Evolutionary conservation across 495 filamentous ascomycete genomes (phyloP).

Genomic region (Lineolata rhizophorae): DNA sequence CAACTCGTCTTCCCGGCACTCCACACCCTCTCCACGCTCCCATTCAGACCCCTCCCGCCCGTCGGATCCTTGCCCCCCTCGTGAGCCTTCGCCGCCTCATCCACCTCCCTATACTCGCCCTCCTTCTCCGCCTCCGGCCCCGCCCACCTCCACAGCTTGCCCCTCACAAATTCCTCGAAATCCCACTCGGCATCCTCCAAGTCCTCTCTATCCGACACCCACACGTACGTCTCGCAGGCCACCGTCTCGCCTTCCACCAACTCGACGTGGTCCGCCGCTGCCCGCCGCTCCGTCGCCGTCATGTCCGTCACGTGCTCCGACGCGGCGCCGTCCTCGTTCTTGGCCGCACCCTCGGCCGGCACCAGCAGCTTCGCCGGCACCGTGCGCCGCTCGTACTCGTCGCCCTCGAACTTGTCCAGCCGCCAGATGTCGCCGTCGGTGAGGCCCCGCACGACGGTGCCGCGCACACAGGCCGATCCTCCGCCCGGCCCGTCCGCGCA

Average conservation of each 20-base stretch:
- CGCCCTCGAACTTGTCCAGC: constrained; percentile 69
- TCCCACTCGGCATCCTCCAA: constrained; percentile 66
- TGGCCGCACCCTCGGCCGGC: constrained; percentile 14
- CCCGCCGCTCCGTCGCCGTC: too few relatives aligned
- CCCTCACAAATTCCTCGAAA: constrained; percentile 25
- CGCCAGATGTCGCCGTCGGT: constrained; percentile 53
- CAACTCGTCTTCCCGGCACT: too few relatives aligned
- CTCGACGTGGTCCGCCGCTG: too few relatives aligned
- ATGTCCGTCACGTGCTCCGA: constrained; percentile 18
- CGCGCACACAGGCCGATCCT: constrained; percentile 35
- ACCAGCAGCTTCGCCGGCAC: constrained; percentile 26
- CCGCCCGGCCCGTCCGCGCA: constrained; percentile 3
- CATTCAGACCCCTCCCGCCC: constrained; percentile 16
- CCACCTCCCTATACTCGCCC: constrained; percentile 17
- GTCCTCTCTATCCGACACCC: constrained; percentile 19
- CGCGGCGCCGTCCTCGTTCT: constrained; percentile 19
- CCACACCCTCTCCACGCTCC: constrained; percentile 12
- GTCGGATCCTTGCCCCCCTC: constrained; percentile 13
- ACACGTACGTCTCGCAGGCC: constrained; percentile 61
- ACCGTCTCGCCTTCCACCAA: constrained; percentile 32
- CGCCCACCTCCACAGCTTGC: constrained; percentile 16
- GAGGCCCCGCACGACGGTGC: constrained; percentile 57
- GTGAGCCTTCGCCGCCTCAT: constrained; percentile 13
- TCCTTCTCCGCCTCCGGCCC: constrained; percentile 16
- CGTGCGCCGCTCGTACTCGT: constrained; percentile 38